These are phyloP conservation scores for Arthrobotrys conoides DNA, from an alignment of 2,329 filamentous ascomycete genomes.

Conservation along the genomic window DNA sequence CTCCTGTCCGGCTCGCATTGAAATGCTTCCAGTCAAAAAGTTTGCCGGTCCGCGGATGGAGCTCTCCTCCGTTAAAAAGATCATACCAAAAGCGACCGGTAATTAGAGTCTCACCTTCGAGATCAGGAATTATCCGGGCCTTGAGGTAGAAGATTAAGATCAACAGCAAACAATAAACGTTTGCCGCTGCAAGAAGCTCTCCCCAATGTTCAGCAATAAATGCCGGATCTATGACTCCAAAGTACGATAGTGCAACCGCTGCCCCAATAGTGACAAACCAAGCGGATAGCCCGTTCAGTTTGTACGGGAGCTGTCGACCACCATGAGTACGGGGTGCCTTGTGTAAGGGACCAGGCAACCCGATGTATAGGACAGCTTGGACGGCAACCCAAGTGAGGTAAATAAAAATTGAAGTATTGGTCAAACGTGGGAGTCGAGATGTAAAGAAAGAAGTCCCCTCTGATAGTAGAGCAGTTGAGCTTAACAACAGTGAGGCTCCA, in stretches of 20 bases:
- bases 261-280: neutral
- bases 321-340: neutral
- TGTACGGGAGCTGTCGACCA: neutral
- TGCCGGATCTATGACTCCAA: neutral
- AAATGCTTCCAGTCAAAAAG: neutral
- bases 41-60: neutral
- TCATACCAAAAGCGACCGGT: neutral
- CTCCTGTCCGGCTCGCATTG: neutral
- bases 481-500: neutral
- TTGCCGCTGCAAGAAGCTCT: neutral
- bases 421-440: neutral
- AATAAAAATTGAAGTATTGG: neutral
- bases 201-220: conserved; percentile 6
- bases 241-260: neutral
- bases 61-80: neutral
- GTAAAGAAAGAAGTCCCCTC: neutral
- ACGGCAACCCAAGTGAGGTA: neutral
- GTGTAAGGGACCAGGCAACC: neutral
- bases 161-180: neutral
- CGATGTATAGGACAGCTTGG: neutral
- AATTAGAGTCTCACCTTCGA: neutral
- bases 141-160: neutral
- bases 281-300: neutral
- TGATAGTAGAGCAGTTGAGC: neutral
- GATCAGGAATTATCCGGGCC: neutral